These are phyloP conservation scores for Globisporangium uncinulatum DNA, from an alignment of 352 stramenopile species.

Conservation along the genomic window DNA sequence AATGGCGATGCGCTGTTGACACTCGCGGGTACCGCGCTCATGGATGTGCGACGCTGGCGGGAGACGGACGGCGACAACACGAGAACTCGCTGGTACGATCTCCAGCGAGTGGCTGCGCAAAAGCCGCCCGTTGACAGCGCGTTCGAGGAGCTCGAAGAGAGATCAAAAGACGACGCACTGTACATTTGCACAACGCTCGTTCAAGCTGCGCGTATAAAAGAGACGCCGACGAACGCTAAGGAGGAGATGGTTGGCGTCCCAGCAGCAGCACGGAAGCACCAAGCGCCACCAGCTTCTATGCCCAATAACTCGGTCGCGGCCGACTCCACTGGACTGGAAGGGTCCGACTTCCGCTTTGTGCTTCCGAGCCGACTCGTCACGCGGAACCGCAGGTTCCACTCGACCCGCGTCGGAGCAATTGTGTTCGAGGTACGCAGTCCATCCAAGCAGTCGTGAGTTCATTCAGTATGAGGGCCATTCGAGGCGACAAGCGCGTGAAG, in stretches of 20 bases:
- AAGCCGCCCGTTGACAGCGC: neutral
- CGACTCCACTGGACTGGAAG: neutral
- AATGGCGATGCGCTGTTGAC: neutral
- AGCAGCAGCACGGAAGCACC: neutral
- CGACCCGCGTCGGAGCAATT: conserved; percentile 13
- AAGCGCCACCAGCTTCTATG: neutral
- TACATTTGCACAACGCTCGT: conserved; percentile 5
- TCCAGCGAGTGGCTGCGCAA: neutral
- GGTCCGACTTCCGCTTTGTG: conserved; percentile 6
- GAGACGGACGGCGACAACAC: too few species aligned
- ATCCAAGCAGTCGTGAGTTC: too few species aligned
- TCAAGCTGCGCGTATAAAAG: too few species aligned
- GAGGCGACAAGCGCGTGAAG: too few species aligned
- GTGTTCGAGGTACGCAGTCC: conserved; percentile 6
- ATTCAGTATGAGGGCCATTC: neutral
- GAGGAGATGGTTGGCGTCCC: neutral
- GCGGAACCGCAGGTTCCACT: conserved; percentile 7
- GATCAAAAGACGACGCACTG: neutral
- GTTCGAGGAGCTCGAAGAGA: conserved; percentile 9
- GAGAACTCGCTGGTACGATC: conserved; percentile 8
- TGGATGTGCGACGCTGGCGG: conserved; percentile 5
- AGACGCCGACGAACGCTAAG: neutral
- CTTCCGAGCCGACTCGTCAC: conserved; percentile 6
- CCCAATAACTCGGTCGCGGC: neutral
- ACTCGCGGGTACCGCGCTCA: conserved; percentile 1